Evolutionary conservation across 257 asterid species (phyloP), one percentile per base, ranked within the genome.

Genomic region (Ballota nigra): DNA sequence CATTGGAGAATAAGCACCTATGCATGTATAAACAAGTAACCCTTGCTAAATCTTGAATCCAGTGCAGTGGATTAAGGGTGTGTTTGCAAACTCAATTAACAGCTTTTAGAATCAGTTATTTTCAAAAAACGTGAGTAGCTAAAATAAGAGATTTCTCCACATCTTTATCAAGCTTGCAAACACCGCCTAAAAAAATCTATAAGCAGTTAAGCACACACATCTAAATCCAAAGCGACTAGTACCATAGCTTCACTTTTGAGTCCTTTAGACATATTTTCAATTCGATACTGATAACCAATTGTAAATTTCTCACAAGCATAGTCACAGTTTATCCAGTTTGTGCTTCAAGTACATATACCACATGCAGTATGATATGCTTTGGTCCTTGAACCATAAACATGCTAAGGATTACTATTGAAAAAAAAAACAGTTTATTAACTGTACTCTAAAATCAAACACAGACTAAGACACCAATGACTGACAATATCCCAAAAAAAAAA

Each of bases 381-480:
- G 19, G 53, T 56, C 55, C 41, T 70, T 57, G 13, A 49, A 53
- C 70, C 28, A n/a, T 73, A 23, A 5, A 70, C 38, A 60, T 18
- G 51, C 4, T 11, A 15, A 33, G n/a, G 43, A 6, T 19, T 1
- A 26, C 15, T 7, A 5, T 10, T 20, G 33, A 52, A 45, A 63
- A 20, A 45, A 63, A 20, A 8, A 43, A 7, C 12, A 15, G 13
- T 60, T 52, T 2, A 71, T 20, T 3, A 31, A 23, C 53, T 68
- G n/a, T 23, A 61, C 41, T 68, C 29, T 2, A 31, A 26, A 56
- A 51, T 45, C 34, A 22, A 57, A 49, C 23, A 18, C 13, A 4
- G 22, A 70, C 22, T 4, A 31, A 8, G 29, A 18, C 10, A 15
- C 61, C 22, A 18, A 19, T 33, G 8, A 12, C 34, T 15, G 29